Evolutionary conservation across 179 eudicot species (phyloP).

Genomic region (Nepenthes alata): DNA sequence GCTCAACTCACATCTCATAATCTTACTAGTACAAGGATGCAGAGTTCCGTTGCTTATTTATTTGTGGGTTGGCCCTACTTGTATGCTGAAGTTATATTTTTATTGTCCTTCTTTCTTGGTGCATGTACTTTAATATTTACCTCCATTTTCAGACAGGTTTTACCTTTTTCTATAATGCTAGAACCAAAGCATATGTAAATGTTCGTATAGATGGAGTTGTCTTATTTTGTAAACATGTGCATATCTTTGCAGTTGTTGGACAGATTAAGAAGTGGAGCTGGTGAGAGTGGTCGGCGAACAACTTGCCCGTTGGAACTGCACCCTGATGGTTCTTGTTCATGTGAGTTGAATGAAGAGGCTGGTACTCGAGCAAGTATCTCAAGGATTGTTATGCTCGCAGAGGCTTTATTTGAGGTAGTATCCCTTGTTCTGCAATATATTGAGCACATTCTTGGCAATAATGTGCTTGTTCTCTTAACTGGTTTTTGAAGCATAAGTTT

Average conservation of each 20-base stretch:
- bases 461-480: neutral
- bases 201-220: too few relatives aligned
- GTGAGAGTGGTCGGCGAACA: conserved; percentile 24
- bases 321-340: conserved; percentile 56
- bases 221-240: neutral
- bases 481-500: too few relatives aligned
- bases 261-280: conserved; percentile 29
- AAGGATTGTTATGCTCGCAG: conserved; percentile 70
- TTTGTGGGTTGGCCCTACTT: too few relatives aligned
- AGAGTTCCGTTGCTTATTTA: too few relatives aligned
- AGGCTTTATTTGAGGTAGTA: conserved; percentile 84
- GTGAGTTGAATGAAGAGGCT: conserved; percentile 53
- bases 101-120: too few relatives aligned
- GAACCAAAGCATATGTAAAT: too few relatives aligned
- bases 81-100: too few relatives aligned
- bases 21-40: too few relatives aligned
- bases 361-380: conserved; percentile 64
- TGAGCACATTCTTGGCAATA: neutral
- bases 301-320: conserved; percentile 65
- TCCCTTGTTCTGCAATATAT: neutral
- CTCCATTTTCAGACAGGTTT: too few relatives aligned
- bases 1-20: too few relatives aligned
- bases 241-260: neutral
- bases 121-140: too few relatives aligned
- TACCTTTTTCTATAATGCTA: too few relatives aligned